Percentiles rank a stretch among this genome's conserved stretches.
phyloP scores from a whole-genome alignment of 805 yeast genomes.

The Candida railenensis region DNA sequence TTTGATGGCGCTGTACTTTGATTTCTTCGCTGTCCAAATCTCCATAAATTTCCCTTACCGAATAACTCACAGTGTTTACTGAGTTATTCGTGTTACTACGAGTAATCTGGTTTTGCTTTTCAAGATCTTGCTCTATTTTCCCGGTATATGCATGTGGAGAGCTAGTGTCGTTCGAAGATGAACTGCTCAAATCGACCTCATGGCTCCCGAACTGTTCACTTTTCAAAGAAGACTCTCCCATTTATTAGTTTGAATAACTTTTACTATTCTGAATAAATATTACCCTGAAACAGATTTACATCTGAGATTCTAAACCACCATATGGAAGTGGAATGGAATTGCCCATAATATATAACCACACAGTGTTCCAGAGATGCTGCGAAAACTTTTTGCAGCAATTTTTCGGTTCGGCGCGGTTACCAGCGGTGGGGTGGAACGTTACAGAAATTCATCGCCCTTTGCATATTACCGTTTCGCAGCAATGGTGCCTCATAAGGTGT shows the following conservation, averaged over 20 bases:
- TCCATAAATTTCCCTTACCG: conserved; percentile 32
- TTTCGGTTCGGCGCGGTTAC: background rate
- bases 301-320: too few relatives aligned
- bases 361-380: background rate
- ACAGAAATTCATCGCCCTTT: too few relatives aligned
- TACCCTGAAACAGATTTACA: too few relatives aligned
- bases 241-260: too few relatives aligned
- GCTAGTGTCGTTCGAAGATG: background rate
- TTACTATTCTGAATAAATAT: too few relatives aligned
- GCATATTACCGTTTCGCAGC: too few relatives aligned
- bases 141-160: background rate
- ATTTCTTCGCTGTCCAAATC: conserved; percentile 29
- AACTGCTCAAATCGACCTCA: background rate
- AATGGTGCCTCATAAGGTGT: background rate
- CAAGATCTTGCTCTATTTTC: background rate
- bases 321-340: too few relatives aligned
- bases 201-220: background rate
- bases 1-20: conserved; percentile 26
- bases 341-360: background rate
- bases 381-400: background rate
- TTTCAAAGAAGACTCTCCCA: background rate
- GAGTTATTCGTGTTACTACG: conserved; percentile 1
- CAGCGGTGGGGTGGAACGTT: too few relatives aligned
- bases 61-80: conserved; percentile 4
- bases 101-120: background rate